Base-by-base conservation (phyloP, 768 basidiomycete genomes). In the Rhizopogon vulgaris region DNA sequence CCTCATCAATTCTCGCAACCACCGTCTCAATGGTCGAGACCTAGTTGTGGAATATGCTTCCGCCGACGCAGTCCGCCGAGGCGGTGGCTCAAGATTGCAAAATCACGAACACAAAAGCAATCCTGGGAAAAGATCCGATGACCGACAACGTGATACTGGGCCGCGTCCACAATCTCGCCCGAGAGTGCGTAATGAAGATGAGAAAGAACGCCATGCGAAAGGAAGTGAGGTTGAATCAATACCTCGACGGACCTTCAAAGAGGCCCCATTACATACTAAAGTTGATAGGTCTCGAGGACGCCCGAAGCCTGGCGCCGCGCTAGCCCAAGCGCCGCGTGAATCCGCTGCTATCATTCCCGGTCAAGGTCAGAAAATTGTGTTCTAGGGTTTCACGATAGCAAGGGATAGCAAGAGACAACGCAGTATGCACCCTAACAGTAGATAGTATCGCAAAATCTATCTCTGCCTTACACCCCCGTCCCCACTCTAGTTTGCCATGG, bases 41-140 rank as follows among this genome's bases (percentile, higher is more conserved):
- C 80, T 99, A 48, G 84, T 87, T 4, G 82, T 97, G 28, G 89
- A 94, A 69, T 94, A 85, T 57, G 93, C 92, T n/a, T 84, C 87
- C 37, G 76, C 86, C 7, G 91, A 94, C 12, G 93, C 92, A 6
- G 90, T 94, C 34, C 82, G 89, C 17, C 80, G 93, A 4, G 90
- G 92, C n/a, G 84, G 82, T 9, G 59, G 62, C 36, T 55, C 58
- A 49, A 59, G 55, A 53, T 36, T 52, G 52, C 17, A 58, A 50
- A 51, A 57, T 56, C 54, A 64, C 59, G 63, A 63, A 39, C 60
- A 40, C 15, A 38, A 54, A 34, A 14, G 43, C 18, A 14, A 14
- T 32, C 30, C 43, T 18, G 36, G 47, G 28, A 50, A 62, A 48
- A 17, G 51, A 49, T 41, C 56, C 42, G 54, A 47, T 46, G 50